These are phyloP conservation scores for Kuraishia capsulata DNA, from an alignment of 805 yeast genomes.

Conservation along the genomic window DNA sequence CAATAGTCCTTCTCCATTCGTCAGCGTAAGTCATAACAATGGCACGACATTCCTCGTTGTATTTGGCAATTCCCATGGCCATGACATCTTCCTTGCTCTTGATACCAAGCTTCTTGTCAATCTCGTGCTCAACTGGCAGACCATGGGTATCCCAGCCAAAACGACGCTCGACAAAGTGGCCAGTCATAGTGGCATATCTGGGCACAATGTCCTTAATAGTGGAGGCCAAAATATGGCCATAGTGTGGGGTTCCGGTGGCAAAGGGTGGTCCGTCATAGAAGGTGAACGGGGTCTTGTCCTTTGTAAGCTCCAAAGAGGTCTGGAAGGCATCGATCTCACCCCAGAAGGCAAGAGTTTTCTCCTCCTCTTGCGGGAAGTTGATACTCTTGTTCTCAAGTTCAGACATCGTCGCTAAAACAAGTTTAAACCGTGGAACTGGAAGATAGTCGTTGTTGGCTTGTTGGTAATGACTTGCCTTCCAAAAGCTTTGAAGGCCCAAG, in stretches of 20 bases:
- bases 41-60: conserved; percentile 89
- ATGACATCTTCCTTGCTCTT: conserved; percentile 91
- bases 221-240: conserved; percentile 95
- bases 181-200: conserved; percentile 96
- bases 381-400: conserved; percentile 29
- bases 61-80: conserved; percentile 88
- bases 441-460: no score
- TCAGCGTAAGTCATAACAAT: conserved; percentile 96
- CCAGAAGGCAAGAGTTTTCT: conserved; percentile 74
- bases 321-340: conserved; percentile 91
- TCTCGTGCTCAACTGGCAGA: conserved; percentile 95
- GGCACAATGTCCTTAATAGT: conserved; percentile 97
- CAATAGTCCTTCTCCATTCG: conserved; percentile 91
- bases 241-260: conserved; percentile 99
- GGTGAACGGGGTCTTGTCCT: conserved; percentile 81
- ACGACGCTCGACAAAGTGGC: conserved; percentile 91
- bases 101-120: conserved; percentile 94
- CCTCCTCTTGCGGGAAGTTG: conserved; percentile 87
- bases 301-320: conserved; percentile 69
- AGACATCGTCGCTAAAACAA: no score
- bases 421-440: background rate
- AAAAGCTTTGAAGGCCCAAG: background rate
- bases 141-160: conserved; percentile 99
- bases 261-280: conserved; percentile 99
- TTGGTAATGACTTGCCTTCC: no score